A percentile compares a stretch with the other conserved stretches of the same genome.
Conservation (phyloP, 1,139 yeast genomes). For the Saccharomyces hybrid region DNA sequence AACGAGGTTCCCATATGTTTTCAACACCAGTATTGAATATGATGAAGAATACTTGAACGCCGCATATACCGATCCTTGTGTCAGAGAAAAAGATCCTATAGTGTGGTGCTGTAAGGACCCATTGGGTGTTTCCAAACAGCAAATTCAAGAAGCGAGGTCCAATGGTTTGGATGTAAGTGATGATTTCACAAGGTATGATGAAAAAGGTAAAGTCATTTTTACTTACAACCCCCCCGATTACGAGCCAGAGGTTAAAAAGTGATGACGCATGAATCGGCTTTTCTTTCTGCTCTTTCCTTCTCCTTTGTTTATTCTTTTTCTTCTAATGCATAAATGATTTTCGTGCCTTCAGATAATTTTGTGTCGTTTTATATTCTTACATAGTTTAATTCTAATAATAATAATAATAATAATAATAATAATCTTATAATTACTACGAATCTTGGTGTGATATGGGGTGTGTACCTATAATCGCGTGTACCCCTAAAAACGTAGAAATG, state of each 20-base stretch:
- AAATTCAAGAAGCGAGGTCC: slow-evolving; percentile 50
- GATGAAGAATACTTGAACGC: slow-evolving; percentile 32
- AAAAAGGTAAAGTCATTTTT: slow-evolving; percentile 46
- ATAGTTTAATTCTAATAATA: background rate
- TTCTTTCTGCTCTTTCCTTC: background rate
- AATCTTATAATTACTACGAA: background rate
- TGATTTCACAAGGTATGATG: slow-evolving; percentile 48
- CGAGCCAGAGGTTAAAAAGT: slow-evolving; percentile 17
- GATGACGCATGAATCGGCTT: background rate
- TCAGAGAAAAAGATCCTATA: slow-evolving; percentile 52
- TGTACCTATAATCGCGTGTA: too few relatives aligned
- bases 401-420: too few relatives aligned
- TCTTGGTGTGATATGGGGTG: too few relatives aligned
- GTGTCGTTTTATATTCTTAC: background rate
- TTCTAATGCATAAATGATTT: background rate
- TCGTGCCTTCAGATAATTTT: background rate
- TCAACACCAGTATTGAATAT: slow-evolving; percentile 34
- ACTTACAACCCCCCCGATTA: slow-evolving; percentile 59
- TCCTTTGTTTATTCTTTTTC: background rate
- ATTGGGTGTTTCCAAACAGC: slow-evolving; percentile 58
- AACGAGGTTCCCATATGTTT: slow-evolving; percentile 30
- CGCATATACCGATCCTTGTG: slow-evolving; percentile 62
- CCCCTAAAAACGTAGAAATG: too few relatives aligned
- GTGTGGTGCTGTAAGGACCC: slow-evolving; percentile 67
- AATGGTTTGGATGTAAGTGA: slow-evolving; percentile 50